Percentiles rank a stretch among this genome's conserved stretches.
Conservation (phyloP, 164 flowering plant genomes). For the Protea cynaroides region DNA sequence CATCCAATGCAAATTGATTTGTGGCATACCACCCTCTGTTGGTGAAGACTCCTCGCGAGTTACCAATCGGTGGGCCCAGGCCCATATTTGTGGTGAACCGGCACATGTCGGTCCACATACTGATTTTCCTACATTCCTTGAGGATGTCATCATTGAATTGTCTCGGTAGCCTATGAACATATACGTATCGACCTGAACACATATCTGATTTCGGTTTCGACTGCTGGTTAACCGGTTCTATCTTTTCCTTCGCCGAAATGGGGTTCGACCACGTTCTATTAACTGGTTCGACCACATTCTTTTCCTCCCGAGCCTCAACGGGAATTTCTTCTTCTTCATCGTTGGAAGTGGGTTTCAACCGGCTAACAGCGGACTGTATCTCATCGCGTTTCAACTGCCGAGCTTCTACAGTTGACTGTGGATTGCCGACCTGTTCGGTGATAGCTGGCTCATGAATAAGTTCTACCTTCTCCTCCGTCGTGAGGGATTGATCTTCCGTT, state of each 20-base stretch:
- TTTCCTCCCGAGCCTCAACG: too few species aligned
- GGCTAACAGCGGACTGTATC: too few species aligned
- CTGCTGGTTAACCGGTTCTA: neutral
- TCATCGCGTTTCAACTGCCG: too few species aligned
- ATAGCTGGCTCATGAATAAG: too few species aligned
- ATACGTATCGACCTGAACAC: constrained; percentile 11
- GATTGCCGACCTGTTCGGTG: too few species aligned
- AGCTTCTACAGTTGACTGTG: too few species aligned
- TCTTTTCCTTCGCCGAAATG: neutral
- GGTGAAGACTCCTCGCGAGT: neutral
- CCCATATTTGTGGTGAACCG: constrained; percentile 18
- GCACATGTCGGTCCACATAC: constrained; percentile 23
- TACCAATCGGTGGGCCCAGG: constrained; percentile 13
- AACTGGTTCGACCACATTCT: neutral
- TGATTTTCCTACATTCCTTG: constrained; percentile 16
- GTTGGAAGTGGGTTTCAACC: too few species aligned
- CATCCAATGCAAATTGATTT: constrained; percentile 22
- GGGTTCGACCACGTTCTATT: neutral
- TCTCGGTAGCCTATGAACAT: constrained; percentile 18
- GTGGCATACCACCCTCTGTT: constrained; percentile 25
- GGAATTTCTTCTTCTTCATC: too few species aligned
- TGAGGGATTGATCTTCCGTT: too few species aligned
- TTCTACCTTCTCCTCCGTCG: too few species aligned
- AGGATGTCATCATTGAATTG: constrained; percentile 26
- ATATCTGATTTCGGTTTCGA: neutral